A percentile compares a stretch with the other conserved stretches of the same genome.
These are phyloP conservation scores for Gracilaria vermiculophylla DNA, from an alignment of 23 red algal species.

Conservation along the genomic window DNA sequence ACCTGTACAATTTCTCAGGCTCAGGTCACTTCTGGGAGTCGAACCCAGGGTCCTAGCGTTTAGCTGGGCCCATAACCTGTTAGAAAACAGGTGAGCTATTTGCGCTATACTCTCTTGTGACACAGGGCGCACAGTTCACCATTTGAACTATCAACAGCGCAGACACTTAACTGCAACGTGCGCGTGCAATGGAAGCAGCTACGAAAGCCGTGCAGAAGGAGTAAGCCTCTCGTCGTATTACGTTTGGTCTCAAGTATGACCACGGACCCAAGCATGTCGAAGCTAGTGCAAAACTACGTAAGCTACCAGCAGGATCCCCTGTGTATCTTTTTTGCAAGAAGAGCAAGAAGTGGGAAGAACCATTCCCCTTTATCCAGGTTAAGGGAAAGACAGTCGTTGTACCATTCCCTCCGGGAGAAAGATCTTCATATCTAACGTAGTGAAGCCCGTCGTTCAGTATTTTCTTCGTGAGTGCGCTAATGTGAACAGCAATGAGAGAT, in stretches of 20 bases:
- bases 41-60: too few species aligned
- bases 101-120: too few species aligned
- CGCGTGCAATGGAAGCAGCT: not conserved
- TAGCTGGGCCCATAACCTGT: too few species aligned
- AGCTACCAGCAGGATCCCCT: constrained; percentile 8
- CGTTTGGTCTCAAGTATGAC: constrained; percentile 15
- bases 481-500: too few species aligned
- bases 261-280: not conserved
- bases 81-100: too few species aligned
- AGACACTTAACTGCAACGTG: not conserved
- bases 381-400: constrained; percentile 42
- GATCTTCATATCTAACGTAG: constrained; percentile 20
- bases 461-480: too few species aligned
- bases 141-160: too few species aligned
- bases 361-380: constrained; percentile 1
- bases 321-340: constrained; percentile 12
- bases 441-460: not conserved
- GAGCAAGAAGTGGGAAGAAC: constrained; percentile 29
- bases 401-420: not conserved
- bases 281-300: not conserved
- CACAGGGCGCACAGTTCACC: too few species aligned
- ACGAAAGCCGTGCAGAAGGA: constrained; percentile 25
- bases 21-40: too few species aligned
- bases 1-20: too few species aligned
- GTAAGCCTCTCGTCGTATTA: constrained; percentile 2